These are phyloP conservation scores for Solanum pennellii DNA, from an alignment of 257 asterid genomes.

Conservation along the genomic window DNA sequence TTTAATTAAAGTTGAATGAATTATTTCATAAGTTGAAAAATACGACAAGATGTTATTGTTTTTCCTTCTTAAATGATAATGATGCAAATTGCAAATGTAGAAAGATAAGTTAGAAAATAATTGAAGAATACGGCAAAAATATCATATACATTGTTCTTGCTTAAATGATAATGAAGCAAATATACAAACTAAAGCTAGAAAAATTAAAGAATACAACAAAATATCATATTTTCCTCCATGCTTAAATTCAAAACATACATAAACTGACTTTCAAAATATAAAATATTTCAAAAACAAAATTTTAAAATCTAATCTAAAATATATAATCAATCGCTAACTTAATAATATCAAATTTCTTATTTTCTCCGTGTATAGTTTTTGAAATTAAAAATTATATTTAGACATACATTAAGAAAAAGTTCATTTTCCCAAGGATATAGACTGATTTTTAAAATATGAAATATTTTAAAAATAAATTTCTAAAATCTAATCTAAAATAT, in stretches of 20 bases:
- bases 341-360: too few species aligned
- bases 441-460: neutral
- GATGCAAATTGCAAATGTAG: neutral
- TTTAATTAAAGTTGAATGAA: neutral
- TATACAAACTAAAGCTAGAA: neutral
- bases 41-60: neutral
- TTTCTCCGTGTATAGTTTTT: too few species aligned
- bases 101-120: neutral
- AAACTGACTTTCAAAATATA: neutral
- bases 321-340: too few species aligned
- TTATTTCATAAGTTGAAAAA: neutral
- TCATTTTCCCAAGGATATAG: too few species aligned
- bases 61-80: neutral
- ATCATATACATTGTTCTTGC: neutral
- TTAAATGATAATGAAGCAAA: neutral
- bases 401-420: too few species aligned
- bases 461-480: neutral
- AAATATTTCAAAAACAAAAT: neutral
- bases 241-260: neutral
- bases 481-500: neutral
- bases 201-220: neutral
- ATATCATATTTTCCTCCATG: neutral
- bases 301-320: neutral
- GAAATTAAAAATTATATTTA: too few species aligned
- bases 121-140: neutral